These are phyloP conservation scores for Tripterygium wilfordii DNA, from an alignment of 177 flowering plant genomes.

Conservation along the genomic window DNA sequence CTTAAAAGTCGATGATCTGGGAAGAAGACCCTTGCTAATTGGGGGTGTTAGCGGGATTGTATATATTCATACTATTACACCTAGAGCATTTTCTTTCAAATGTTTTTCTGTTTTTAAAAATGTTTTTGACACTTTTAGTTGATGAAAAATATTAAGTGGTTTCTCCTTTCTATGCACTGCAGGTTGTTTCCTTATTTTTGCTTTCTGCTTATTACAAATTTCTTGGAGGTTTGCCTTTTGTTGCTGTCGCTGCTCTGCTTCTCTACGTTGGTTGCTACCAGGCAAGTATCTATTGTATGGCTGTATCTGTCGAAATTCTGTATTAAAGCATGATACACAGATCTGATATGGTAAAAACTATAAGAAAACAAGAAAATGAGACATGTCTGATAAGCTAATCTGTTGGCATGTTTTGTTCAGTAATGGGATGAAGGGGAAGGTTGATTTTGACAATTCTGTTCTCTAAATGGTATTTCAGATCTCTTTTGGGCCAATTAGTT, in stretches of 20 bases:
- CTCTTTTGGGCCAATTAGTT: slow-evolving; percentile 94
- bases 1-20: slow-evolving; percentile 85
- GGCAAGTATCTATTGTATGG: slow-evolving; percentile 38
- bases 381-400: too few relatives aligned
- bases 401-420: too few relatives aligned
- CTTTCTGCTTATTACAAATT: slow-evolving; percentile 85
- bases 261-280: slow-evolving; percentile 93
- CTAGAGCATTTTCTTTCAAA: neutral
- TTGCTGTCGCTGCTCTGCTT: slow-evolving; percentile 82
- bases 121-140: too few relatives aligned
- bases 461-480: slow-evolving; percentile 33
- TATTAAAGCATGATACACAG: too few relatives aligned
- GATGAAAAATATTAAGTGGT: neutral
- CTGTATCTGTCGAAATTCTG: too few relatives aligned
- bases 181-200: slow-evolving; percentile 70
- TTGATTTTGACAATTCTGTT: neutral
- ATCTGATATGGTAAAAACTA: too few relatives aligned
- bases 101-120: neutral
- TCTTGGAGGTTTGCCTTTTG: slow-evolving; percentile 64
- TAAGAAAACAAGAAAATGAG: too few relatives aligned
- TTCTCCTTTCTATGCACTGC: slow-evolving; percentile 9
- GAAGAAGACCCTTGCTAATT: slow-evolving; percentile 79
- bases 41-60: too few relatives aligned
- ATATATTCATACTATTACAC: too few relatives aligned
- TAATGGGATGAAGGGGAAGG: neutral